These are phyloP conservation scores for Aspergillus luchuensis DNA, from an alignment of 2,329 filamentous ascomycete genomes.

Conservation along the genomic window DNA sequence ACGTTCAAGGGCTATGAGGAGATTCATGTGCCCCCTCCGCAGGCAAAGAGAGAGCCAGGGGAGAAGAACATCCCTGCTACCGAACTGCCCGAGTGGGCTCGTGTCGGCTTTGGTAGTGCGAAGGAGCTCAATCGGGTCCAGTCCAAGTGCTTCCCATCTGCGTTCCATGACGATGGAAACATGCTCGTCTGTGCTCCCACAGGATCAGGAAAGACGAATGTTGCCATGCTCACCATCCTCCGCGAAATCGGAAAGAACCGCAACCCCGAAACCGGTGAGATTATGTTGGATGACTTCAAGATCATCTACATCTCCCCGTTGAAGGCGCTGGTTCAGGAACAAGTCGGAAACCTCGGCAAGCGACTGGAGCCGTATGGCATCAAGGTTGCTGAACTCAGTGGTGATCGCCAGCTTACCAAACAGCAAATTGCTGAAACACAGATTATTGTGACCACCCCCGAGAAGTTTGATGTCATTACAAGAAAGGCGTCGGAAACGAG, in stretches of 20 bases:
- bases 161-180: constrained; percentile 92
- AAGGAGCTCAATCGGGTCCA: constrained; percentile 94
- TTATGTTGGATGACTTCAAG: constrained; percentile 95
- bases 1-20: constrained; percentile 98
- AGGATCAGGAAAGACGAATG: constrained; percentile 97
- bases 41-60: constrained; percentile 77
- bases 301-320: constrained; percentile 96
- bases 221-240: constrained; percentile 94
- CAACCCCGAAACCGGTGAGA: constrained; percentile 84
- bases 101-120: constrained; percentile 78
- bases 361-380: constrained; percentile 89
- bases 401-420: constrained; percentile 96
- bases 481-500: constrained; percentile 95
- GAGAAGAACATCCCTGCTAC: constrained; percentile 81
- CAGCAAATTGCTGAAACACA: constrained; percentile 98
- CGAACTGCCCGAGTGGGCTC: constrained; percentile 91
- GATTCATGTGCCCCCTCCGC: constrained; percentile 92
- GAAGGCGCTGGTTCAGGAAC: constrained; percentile 94
- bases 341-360: constrained; percentile 96
- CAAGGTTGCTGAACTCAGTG: constrained; percentile 90
- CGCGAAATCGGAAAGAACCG: constrained; percentile 96
- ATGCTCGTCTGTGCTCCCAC: constrained; percentile 98
- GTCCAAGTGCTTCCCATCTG: constrained; percentile 86
- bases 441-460: constrained; percentile 95
- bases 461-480: constrained; percentile 99